Base-by-base conservation (phyloP, 2,329 filamentous ascomycete genomes). In the Trichoderma harzianum region DNA sequence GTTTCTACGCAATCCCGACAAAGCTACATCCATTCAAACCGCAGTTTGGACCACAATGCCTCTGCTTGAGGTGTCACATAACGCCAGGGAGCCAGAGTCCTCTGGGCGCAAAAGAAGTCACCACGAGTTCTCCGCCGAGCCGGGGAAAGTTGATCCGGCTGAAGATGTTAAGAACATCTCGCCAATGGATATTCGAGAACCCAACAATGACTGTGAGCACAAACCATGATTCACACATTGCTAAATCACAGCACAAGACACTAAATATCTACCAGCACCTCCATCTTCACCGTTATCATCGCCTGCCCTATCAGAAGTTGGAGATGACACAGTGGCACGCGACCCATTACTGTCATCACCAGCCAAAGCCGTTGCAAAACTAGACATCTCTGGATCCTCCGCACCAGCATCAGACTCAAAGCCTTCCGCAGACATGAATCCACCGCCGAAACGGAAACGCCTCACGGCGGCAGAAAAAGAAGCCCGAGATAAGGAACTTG, bases 41-140 rank as follows among this genome's bases (percentile, higher is more conserved):
- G 12, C 30, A 28, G 1, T 34, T 4, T 7, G 21, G 5, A 28
- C 36, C 26, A 68, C 78, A 72, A 88, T 87, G 86, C 83, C 86
- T 77, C 79, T 88, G 30, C 79, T 82, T 58, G 80, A 83, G 68
- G 80, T 86, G 77, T 84, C 86, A 21, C 78, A 82, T 14, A 87
- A 88, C 73, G 81, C 86, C 34, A 82, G 83, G 76, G 84, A 86
- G 76, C 78, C 81, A 28, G 84, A 86, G 65, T 75, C 78, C 24
- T 78, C 78, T 32, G 78, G 80, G 62, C 81, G 82, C 66, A 88
- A 88, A 77, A 79, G 85, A 72, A 83, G 79, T 55, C 84, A 86
- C 74, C 81, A 84, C 53, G 83, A 86, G 36, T 87, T 82, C 72
- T 75, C 82, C 3, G 80, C 78, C 11, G 78, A 82, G 28, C 73